phyloP scores from a whole-genome alignment of 805 yeast species.

The Yarrowia alimentaria region DNA sequence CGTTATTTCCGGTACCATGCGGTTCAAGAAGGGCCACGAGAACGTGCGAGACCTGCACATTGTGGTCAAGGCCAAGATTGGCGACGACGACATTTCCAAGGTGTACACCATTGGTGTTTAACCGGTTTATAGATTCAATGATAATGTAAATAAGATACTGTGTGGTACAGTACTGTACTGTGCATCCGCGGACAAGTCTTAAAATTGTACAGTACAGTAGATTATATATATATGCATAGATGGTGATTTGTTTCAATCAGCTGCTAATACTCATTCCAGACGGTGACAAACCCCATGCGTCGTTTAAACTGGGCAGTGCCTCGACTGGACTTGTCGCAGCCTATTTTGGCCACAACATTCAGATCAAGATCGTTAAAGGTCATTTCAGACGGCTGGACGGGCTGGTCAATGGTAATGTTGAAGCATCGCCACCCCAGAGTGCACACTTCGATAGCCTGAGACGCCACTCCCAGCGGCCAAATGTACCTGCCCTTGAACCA shows the following conservation, averaged over 20 bases:
- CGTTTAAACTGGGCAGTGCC: neutral
- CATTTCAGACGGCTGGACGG: neutral
- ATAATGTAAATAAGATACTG: too few species aligned
- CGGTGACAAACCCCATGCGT: constrained; percentile 5
- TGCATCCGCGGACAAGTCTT: too few species aligned
- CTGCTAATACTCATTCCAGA: neutral
- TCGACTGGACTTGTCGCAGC: constrained; percentile 4
- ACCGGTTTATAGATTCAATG: too few species aligned
- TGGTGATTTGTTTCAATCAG: too few species aligned
- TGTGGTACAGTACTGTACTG: too few species aligned
- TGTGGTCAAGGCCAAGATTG: constrained; percentile 55
- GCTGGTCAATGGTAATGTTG: constrained; percentile 12
- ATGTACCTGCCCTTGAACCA: constrained; percentile 15
- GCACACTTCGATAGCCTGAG: constrained; percentile 8
- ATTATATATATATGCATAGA: too few species aligned
- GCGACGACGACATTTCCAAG: constrained; percentile 9
- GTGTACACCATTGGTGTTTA: constrained; percentile 18
- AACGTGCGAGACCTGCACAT: constrained; percentile 93
- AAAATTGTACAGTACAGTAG: too few species aligned
- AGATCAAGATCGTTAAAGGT: constrained; percentile 19
- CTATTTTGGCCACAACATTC: neutral
- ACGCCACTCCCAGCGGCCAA: constrained; percentile 4
- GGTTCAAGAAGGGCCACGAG: constrained; percentile 67
- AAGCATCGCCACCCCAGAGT: constrained; percentile 19
- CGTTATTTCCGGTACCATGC: constrained; percentile 63